A percentile compares a stretch with the other conserved stretches of the same genome.
These are phyloP conservation scores for Pezizomycotina sp. DNA, from an alignment of 2,329 filamentous ascomycete species.

Conservation along the genomic window DNA sequence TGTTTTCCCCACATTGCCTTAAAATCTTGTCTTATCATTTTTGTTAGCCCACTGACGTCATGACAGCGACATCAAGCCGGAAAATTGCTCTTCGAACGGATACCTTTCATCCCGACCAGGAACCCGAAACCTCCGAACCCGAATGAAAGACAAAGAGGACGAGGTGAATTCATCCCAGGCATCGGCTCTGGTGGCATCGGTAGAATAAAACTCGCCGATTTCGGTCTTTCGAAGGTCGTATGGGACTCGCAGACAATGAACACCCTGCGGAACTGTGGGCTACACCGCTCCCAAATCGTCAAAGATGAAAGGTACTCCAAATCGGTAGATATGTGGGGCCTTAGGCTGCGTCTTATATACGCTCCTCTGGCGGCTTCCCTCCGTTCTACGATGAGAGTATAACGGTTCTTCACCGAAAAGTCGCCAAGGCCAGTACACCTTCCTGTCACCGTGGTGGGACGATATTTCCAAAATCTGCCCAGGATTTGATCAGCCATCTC, in stretches of 20 bases:
- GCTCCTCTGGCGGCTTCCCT: slow-evolving; percentile 86
- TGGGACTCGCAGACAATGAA: slow-evolving; percentile 99
- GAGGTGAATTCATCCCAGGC: slow-evolving; percentile 76
- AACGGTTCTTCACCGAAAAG: slow-evolving; percentile 90
- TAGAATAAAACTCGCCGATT: slow-evolving; percentile 92
- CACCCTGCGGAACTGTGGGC: slow-evolving; percentile 94
- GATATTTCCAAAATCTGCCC: slow-evolving; percentile 88
- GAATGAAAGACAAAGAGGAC: too few relatives aligned
- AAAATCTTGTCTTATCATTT: slow-evolving; percentile 26
- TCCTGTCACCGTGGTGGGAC: slow-evolving; percentile 98
- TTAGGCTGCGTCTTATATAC: slow-evolving; percentile 94
- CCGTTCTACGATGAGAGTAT: slow-evolving; percentile 99
- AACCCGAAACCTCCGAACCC: slow-evolving; percentile 63
- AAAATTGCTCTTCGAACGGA: slow-evolving; percentile 89
- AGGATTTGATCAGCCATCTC: slow-evolving; percentile 85
- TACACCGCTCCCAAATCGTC: slow-evolving; percentile 95
- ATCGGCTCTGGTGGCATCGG: slow-evolving; percentile 81
- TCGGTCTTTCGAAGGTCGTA: slow-evolving; percentile 91
- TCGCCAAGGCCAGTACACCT: slow-evolving; percentile 90
- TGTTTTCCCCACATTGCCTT: slow-evolving; percentile 21
- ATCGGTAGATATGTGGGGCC: slow-evolving; percentile 98
- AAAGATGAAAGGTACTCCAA: slow-evolving; percentile 98
- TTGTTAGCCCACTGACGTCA: slow-evolving; percentile 1
- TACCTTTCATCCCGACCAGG: slow-evolving; percentile 63
- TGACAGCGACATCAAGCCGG: slow-evolving; percentile 84